Base-by-base conservation (phyloP, 345 rosid genomes). In the Bruguiera sexangula region DNA sequence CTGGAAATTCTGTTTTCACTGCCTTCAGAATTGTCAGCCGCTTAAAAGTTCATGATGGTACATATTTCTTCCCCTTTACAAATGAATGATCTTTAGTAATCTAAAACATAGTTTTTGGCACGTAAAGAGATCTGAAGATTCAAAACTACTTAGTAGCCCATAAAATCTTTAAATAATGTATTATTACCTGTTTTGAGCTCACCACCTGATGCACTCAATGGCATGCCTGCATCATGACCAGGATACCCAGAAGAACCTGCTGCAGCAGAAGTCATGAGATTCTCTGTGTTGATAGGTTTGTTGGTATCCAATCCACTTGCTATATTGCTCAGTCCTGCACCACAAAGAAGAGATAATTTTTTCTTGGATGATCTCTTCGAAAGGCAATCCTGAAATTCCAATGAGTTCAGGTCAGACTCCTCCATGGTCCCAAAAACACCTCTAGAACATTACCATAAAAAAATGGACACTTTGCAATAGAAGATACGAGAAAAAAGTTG, bases 301-400 rank as follows among this genome's bases (percentile, higher is more conserved):
- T 75, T 79, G 69, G 26, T 60, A 63, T 57, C 72, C 5, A 73
- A 77, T 57, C 34, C 62, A 74, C 62, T 56, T 60, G 66, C 74
- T 70, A 54, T 67, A 51, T 74, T 77, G 65, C 78, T 81, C 0
- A 81, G 71, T 72, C 80, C 88, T 50, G 72, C 76, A 73, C 73
- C 81, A 80, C 68, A 78, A 62, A 3, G 48, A 43, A 43, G 48
- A 43, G 48, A 43, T 16, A 69, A 63, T 31, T 80, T 85, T 65
- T 75, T 43, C 19, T 88, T 72, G 21, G 60, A 52, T 24, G 67
- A 77, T 54, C 43, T 60, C 75, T 70, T 75, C 64, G 34, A 59
- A 27, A 21, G 65, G 62, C 63, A 57, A 63, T 71, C 74, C 85
- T 82, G 82, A 80, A 80, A 80, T 46, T 59, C 64, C 64, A 67